Evolutionary conservation across 2,329 filamentous ascomycete species (phyloP).

Genomic region (Exophiala xenobiotica): DNA sequence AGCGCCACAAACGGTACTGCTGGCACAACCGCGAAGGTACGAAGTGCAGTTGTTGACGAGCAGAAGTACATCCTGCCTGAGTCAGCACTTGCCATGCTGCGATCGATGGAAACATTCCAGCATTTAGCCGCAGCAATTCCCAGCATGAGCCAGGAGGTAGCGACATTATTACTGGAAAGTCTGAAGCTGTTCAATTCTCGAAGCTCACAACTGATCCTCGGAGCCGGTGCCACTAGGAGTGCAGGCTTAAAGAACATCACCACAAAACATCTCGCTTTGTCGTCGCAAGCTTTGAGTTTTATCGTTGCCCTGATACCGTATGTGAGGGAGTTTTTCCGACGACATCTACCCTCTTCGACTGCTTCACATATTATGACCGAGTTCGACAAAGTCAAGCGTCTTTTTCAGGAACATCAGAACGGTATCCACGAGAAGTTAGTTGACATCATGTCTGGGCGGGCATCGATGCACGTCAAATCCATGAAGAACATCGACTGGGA

Average conservation of each 20-base stretch:
- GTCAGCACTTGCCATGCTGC: conserved; percentile 77
- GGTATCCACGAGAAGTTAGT: conserved; percentile 91
- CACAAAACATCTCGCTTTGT: conserved; percentile 88
- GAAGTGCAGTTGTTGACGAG: conserved; percentile 75
- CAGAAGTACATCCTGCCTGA: conserved; percentile 83
- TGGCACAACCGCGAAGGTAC: conserved; percentile 57
- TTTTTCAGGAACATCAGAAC: conserved; percentile 85
- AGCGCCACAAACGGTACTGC: conserved; percentile 16
- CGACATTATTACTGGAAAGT: conserved; percentile 75
- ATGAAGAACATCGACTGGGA: conserved; percentile 79
- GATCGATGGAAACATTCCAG: conserved; percentile 78
- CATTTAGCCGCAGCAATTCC: conserved; percentile 82
- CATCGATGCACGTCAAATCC: conserved; percentile 68
- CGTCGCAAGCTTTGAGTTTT: conserved; percentile 85
- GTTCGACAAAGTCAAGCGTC: conserved; percentile 81
- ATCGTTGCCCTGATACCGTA: conserved; percentile 85
- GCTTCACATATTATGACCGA: conserved; percentile 66
- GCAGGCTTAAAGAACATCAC: conserved; percentile 95
- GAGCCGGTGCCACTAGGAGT: conserved; percentile 83
- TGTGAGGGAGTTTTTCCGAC: conserved; percentile 83
- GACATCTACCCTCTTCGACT: conserved; percentile 59
- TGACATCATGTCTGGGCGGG: conserved; percentile 83
- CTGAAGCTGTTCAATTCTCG: conserved; percentile 93
- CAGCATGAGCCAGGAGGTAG: conserved; percentile 79
- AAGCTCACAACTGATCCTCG: conserved; percentile 92